These are phyloP conservation scores for Leccinum incarnatum DNA, from an alignment of 768 basidiomycete species.

Conservation along the genomic window DNA sequence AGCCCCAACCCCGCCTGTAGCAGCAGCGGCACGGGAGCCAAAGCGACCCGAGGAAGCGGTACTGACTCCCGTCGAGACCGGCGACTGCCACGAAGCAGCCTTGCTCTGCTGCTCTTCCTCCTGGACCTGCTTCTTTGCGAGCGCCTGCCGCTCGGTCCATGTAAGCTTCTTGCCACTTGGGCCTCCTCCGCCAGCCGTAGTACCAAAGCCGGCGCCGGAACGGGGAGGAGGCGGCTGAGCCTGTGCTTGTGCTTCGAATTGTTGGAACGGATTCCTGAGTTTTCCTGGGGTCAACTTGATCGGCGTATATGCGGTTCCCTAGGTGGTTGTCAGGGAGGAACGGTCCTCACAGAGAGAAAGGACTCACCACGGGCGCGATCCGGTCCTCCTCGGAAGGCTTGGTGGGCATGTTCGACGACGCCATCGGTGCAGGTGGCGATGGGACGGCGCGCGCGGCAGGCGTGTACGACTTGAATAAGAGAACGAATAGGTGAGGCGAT, in stretches of 20 bases:
- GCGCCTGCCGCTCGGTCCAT: conserved; percentile 90
- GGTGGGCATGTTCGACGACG: conserved; percentile 48
- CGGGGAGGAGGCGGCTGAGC: conserved; percentile 28
- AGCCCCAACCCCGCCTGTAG: conserved; percentile 30
- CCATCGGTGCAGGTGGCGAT: conserved; percentile 36
- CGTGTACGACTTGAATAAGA: conserved; percentile 20
- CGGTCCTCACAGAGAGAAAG: background rate
- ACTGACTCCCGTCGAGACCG: conserved; percentile 33
- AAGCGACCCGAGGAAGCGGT: conserved; percentile 40
- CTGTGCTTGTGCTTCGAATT: conserved; percentile 49
- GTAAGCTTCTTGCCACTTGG: conserved; percentile 70
- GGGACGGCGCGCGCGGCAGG: conserved; percentile 30
- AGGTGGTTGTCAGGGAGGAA: background rate
- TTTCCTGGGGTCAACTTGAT: conserved; percentile 87
- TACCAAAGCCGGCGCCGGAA: conserved; percentile 10
- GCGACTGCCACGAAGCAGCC: conserved; percentile 46
- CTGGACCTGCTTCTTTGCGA: conserved; percentile 82
- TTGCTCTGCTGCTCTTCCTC: conserved; percentile 72
- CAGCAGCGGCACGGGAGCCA: conserved; percentile 23
- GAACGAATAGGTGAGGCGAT: background rate
- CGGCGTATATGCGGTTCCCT: conserved; percentile 85
- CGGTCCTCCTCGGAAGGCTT: conserved; percentile 79
- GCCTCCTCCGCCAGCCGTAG: conserved; percentile 25
- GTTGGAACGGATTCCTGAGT: conserved; percentile 79
- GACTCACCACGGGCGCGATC: conserved; percentile 67